Conservation (phyloP, 106 monocot genomes). For the Hemerocallis citrina region DNA sequence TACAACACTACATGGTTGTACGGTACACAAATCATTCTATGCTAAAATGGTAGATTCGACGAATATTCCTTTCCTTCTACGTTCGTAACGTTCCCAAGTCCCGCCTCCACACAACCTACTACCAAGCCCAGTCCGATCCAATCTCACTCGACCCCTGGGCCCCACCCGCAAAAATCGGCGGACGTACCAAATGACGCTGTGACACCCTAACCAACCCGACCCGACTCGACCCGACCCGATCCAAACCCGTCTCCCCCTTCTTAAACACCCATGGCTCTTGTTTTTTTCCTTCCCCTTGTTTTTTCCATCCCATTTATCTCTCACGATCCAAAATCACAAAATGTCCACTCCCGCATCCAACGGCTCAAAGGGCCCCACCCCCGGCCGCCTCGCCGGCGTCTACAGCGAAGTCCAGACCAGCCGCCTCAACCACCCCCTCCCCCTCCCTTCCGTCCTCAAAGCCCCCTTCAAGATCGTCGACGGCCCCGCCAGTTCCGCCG, state of each 20-base stretch:
- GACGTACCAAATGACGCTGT: neutral
- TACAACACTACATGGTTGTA: too few species aligned
- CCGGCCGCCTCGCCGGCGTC: constrained; percentile 46
- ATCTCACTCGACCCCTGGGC: neutral
- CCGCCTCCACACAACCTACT: too few species aligned
- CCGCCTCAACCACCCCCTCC: constrained; percentile 59
- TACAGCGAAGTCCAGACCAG: constrained; percentile 87
- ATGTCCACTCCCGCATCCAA: constrained; percentile 2
- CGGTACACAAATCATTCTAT: too few species aligned
- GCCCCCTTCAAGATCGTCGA: constrained; percentile 49
- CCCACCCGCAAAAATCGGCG: neutral
- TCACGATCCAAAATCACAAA: neutral
- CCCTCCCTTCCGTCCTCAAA: constrained; percentile 67
- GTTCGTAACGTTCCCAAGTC: too few species aligned
- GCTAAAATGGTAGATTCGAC: too few species aligned
- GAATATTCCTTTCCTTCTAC: too few species aligned
- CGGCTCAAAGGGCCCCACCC: constrained; percentile 14
- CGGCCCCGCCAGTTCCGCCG: constrained; percentile 62
- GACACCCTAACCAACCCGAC: too few species aligned
- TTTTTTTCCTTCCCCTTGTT: neutral
- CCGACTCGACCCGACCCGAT: neutral
- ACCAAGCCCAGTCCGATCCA: too few species aligned
- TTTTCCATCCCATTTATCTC: neutral
- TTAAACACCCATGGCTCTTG: neutral
- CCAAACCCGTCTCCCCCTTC: neutral